These are phyloP conservation scores for Thymus mandschuricus DNA, from an alignment of 257 asterid genomes.

Conservation along the genomic window DNA sequence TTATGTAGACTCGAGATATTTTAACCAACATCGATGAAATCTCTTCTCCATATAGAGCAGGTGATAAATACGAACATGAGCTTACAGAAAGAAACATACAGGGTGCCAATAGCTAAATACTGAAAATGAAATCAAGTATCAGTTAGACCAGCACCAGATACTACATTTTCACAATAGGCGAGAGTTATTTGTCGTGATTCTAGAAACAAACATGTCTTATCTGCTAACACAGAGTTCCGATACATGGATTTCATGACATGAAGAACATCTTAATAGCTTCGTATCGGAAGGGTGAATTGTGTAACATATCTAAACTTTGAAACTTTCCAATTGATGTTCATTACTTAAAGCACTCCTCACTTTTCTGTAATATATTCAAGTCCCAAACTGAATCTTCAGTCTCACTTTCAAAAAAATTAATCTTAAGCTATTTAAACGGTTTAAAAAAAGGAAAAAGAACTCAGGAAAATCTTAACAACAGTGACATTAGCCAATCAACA, in stretches of 20 bases:
- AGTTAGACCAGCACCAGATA: not conserved
- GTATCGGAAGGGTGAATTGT: not conserved
- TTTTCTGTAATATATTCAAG: not conserved
- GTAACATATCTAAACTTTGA: not conserved
- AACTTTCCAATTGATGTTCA: not conserved
- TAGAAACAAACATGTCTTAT: not conserved
- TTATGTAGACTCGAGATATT: not conserved
- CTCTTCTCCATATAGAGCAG: not conserved
- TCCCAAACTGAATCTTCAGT: not conserved
- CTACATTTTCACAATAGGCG: not conserved
- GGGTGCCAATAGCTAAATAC: not conserved
- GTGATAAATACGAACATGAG: not conserved
- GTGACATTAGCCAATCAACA: slow-evolving; percentile 6
- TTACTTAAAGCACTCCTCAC: not conserved
- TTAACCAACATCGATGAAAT: not conserved
- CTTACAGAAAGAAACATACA: not conserved
- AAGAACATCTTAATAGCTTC: not conserved
- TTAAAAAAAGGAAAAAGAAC: not conserved
- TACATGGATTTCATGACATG: slow-evolving; percentile 3
- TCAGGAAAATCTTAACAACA: not conserved
- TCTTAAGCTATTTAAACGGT: not conserved
- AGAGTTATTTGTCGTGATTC: not conserved
- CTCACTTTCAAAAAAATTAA: slow-evolving; percentile 7
- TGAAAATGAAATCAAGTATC: not conserved
- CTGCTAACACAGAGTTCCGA: not conserved